Percentiles rank a stretch among this genome's conserved stretches.
These are phyloP conservation scores for Dactylonectria macrodidyma DNA, from an alignment of 2,329 filamentous ascomycete species.

Conservation along the genomic window DNA sequence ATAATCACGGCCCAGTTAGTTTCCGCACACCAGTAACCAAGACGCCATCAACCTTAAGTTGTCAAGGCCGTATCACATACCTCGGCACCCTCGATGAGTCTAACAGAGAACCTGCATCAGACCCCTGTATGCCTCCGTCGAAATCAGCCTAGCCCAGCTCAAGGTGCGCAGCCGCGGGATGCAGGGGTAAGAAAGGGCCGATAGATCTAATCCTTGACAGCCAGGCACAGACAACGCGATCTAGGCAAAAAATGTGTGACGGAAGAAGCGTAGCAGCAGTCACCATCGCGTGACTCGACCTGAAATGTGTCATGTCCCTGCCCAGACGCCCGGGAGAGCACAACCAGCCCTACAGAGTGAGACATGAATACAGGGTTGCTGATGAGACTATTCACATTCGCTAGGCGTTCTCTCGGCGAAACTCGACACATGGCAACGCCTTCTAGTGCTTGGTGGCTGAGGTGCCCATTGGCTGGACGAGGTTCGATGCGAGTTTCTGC, in stretches of 20 bases:
- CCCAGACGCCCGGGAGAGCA: neutral
- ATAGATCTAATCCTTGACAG: constrained; percentile 7
- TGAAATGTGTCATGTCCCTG: constrained; percentile 3
- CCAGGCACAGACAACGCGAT: too few relatives aligned
- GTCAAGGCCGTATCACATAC: too few relatives aligned
- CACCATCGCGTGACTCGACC: too few relatives aligned
- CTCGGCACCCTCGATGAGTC: too few relatives aligned
- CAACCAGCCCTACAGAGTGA: too few relatives aligned
- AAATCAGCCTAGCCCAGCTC: constrained; percentile 11
- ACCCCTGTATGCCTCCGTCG: constrained; percentile 1
- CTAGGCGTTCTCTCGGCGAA: constrained; percentile 27
- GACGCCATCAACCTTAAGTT: too few relatives aligned
- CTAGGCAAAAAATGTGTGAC: too few relatives aligned
- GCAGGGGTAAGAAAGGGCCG: constrained; percentile 20
- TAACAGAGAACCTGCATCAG: constrained; percentile 4
- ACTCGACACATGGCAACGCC: constrained; percentile 18
- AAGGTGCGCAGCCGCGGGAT: constrained; percentile 10
- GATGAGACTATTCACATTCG: constrained; percentile 16
- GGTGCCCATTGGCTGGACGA: constrained; percentile 3
- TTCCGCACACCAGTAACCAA: too few relatives aligned
- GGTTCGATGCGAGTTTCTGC: too few relatives aligned
- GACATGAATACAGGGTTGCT: too few relatives aligned
- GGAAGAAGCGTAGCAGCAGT: too few relatives aligned
- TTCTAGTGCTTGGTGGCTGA: constrained; percentile 17
- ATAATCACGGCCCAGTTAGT: too few relatives aligned